Base-by-base conservation (phyloP, 352 stramenopile genomes). In the Hyaloperonospora brassicae region DNA sequence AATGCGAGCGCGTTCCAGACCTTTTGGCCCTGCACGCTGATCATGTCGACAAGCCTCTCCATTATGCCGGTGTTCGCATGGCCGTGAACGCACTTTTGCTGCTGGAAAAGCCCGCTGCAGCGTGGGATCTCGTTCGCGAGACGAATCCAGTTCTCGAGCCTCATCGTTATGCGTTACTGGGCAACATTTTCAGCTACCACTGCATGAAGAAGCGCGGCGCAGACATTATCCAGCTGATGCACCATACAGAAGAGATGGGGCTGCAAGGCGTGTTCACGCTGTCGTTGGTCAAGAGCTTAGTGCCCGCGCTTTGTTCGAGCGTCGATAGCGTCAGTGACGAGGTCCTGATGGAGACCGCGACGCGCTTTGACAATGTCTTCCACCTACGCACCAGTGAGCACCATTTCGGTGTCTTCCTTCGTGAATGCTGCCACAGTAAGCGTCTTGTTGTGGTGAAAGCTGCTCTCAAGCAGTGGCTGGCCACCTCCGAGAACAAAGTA, bases 51-150 rank as follows among this genome's bases (percentile, higher is more conserved):
- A 30, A 55, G 5, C 57, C 57, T 34, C 65, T 83, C 47, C 64
- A 78, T 21, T 64, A 61, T 25, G 61, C 53, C 5, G 62, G 69
- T 31, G 55, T 86, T n/a, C 68, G 62, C 17, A 83, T 82, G 63
- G 71, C 54, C 30, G 70, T 75, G 30, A 86, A 88, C 57, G 75
- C 66, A 17, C 49, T 76, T 10, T 62, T 88, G 41, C 44, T 86
- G 17, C 62, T 81, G 24, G 63, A 80, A n/a, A 62, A 79, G 22
- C 68, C 63, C 1, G 55, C 48, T 0, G 55, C 68, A 14, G 78
- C 75, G 1, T 76, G 64, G 70, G 60, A 41, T 35, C 51, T 86
- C 25, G 59, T 85, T 47, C 57, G 64, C 11, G 47, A 63, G 39
- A 58, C 61, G 24, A 75, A 62, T 36, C 40, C 60, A 5, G 21